Base-by-base conservation (phyloP, 1,284 basidiomycete genomes). In the Puccinia triticina region DNA sequence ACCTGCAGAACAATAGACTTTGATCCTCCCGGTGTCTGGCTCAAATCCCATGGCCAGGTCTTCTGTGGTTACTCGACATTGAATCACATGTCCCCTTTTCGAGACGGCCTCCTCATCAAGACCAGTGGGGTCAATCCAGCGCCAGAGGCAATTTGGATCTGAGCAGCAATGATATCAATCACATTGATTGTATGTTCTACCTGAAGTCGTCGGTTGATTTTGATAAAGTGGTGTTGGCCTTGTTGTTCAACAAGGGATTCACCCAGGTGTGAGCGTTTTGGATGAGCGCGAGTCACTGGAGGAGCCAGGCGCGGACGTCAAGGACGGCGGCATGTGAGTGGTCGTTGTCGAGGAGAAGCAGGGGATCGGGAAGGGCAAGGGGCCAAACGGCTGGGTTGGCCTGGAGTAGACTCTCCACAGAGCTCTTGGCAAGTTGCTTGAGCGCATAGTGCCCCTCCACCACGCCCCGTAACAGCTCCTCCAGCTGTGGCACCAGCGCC, bases 21-120 rank as follows among this genome's bases (percentile, higher is more conserved):
- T 96, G 85, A 99, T 99, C 88, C 98, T 98, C 84, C 97, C 97
- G 2, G 95, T 98, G 88, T 99, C 97, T 50, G 97, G 97, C 88
- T 98, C 94, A 93, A 99, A 99, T 87, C 90, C 90, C 80, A 91
- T 87, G 34, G 93, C 91, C 12, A 97, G 91, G 88, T 99, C 96
- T 88, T 99, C 97, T n/a, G 97, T 99, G 61, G 97, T 99, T 88
- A 99, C 91, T 89, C 97, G 95, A 88, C 95, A 98, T 87, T 99
- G 97, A 84, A 99, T 99, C 16, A 97, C 96, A 87, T 94, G 98
- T 57, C 97, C 97, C 83, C 97, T 93, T 88, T 95, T 95, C 84
- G 92, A 93, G 88, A 99, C 95, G 76, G 94, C 93, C 74, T 98
- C 94, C 88, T 99, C 97, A n/a, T 93, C 94, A 77, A 99, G 90